Conservation (phyloP, 2,329 filamentous ascomycete genomes). For the Epichloe coenophiala region DNA sequence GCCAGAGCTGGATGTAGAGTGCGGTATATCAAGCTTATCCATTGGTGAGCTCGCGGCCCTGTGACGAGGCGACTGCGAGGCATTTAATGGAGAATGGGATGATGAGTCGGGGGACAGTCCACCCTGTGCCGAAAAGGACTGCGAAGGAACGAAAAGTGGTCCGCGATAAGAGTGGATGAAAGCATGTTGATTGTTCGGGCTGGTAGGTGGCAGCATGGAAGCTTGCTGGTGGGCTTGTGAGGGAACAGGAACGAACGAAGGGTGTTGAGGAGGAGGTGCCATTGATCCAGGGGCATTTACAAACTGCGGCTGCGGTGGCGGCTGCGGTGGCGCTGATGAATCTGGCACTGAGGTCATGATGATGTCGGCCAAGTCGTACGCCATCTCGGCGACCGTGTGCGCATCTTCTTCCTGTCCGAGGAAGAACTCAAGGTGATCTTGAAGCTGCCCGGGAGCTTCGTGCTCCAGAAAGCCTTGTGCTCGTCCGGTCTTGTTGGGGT, state of each 20-base stretch:
- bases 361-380: constrained; percentile 42
- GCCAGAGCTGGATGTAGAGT: constrained; percentile 14
- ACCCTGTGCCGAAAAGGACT: constrained; percentile 14
- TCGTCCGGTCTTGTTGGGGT: constrained; percentile 39
- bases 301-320: constrained; percentile 12
- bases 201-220: constrained; percentile 12
- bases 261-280: constrained; percentile 13
- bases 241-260: constrained; percentile 19
- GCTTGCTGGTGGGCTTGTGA: constrained; percentile 17
- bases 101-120: constrained; percentile 21
- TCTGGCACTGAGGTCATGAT: constrained; percentile 23
- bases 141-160: constrained; percentile 20
- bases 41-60: constrained; percentile 15
- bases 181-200: constrained; percentile 11
- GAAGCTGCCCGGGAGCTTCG: constrained; percentile 47
- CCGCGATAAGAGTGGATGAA: constrained; percentile 19
- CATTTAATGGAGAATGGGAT: constrained; percentile 18
- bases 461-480: constrained; percentile 47
- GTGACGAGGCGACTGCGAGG: constrained; percentile 17
- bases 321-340: constrained; percentile 11
- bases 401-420: constrained; percentile 43
- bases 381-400: constrained; percentile 41
- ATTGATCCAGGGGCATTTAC: constrained; percentile 13
- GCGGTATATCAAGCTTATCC: constrained; percentile 22
- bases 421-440: constrained; percentile 53